A percentile compares a stretch with the other conserved stretches of the same genome.
phyloP scores from a whole-genome alignment of 768 basidiomycete species.

The Rhodotorula paludigena region DNA sequence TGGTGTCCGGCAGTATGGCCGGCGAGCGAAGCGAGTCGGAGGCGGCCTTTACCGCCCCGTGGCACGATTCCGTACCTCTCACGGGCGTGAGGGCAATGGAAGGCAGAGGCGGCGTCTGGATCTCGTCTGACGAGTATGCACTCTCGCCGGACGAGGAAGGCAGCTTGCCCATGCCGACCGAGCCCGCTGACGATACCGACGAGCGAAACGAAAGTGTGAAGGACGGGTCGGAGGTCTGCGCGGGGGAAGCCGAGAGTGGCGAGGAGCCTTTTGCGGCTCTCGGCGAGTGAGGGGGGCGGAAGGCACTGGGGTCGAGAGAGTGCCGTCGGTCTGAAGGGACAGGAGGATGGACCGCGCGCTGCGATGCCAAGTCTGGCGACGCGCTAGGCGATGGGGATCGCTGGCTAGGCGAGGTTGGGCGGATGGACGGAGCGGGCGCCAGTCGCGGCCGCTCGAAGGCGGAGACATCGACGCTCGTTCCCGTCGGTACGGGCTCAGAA shows the following conservation, averaged over 20 bases:
- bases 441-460: neutral
- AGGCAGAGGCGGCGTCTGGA: neutral
- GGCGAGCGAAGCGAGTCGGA: neutral
- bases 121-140: neutral
- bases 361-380: too few species aligned
- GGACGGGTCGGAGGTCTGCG: neutral
- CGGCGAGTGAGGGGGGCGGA: neutral
- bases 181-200: neutral
- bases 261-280: neutral
- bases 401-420: neutral
- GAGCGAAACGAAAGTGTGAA: neutral
- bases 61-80: neutral
- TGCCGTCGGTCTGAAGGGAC: neutral
- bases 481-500: neutral
- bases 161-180: neutral
- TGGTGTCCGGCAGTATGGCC: neutral
- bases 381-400: neutral
- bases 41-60: neutral
- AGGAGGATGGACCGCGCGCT: neutral
- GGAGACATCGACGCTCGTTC: neutral
- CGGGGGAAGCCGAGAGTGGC: neutral
- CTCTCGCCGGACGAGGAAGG: neutral
- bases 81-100: neutral
- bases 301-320: neutral
- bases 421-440: neutral